A percentile compares a stretch with the other conserved stretches of the same genome.
Conservation (phyloP, 306 rosid species). For the Chamaecrista fasciculata region DNA sequence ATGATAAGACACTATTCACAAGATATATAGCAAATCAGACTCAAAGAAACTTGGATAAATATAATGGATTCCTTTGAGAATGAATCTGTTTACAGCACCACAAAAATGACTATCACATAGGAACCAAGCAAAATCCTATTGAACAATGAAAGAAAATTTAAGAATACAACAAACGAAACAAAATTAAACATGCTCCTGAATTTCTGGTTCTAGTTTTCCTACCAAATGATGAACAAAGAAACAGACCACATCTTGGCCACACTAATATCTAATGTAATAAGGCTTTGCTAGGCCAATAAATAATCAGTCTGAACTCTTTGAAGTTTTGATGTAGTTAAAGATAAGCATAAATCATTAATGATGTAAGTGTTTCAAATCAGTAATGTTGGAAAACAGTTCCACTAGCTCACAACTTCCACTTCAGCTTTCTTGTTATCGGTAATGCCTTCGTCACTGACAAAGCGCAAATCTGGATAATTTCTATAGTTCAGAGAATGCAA, state of each 20-base stretch:
- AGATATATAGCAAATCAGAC: background rate
- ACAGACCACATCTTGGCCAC: background rate
- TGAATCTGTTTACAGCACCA: background rate
- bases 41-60: background rate
- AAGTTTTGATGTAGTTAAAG: constrained; percentile 8
- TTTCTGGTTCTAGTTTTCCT: constrained; percentile 13
- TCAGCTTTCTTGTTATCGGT: constrained; percentile 21
- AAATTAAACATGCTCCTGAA: background rate
- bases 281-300: background rate
- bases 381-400: constrained; percentile 25
- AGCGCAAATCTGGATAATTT: constrained; percentile 70
- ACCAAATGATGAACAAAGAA: constrained; percentile 1
- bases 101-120: background rate
- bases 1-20: too few species aligned
- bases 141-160: background rate
- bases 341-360: constrained; percentile 18
- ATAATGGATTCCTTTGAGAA: background rate
- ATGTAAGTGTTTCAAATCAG: constrained; percentile 23
- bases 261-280: background rate
- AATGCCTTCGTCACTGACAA: constrained; percentile 29
- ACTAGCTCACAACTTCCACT: constrained; percentile 28
- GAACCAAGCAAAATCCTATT: background rate
- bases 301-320: background rate
- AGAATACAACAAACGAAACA: background rate
- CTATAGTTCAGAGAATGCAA: constrained; percentile 91